Evolutionary conservation across 441 rosid genomes (phyloP), one percentile per base, ranked within the genome.

Genomic region (Manihot esculenta): DNA sequence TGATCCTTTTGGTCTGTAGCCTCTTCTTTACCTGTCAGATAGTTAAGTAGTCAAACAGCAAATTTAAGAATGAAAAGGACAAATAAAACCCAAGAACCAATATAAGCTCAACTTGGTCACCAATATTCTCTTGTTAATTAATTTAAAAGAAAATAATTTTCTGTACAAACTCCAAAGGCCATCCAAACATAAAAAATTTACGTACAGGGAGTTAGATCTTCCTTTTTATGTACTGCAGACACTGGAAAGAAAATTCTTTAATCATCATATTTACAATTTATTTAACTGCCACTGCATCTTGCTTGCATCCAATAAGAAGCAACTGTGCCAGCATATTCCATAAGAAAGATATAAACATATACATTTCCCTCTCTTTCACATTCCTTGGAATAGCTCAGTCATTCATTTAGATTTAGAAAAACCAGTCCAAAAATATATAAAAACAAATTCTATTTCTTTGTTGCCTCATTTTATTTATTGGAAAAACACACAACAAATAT

Each of bases 21-120:
- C 48, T 77, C 87, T 73, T 79, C 87, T 73, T 77, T 77, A 76
- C 87, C 96, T 86, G 83, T 58, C 63, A 85, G 57, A 45, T 66
- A 60, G 64, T 56, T 41, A 47, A 79, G 66, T 27, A 79, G 77
- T 79, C 78, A 81, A 75, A 62, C 20, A 72, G 49, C 51, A 42
- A 67, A 76, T 15, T 18, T 58, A 55, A 49, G 13, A 30, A 48
- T 27, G 9, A 72, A 54, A 70, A 38, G 41, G 35, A 63, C 23
- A 65, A 7, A 61, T 55, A 45, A 64, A 63, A 59, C 42, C 68
- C 33, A 50, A 51, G 20, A 61, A 60, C 26, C 58, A 49, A 53
- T 49, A 54, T 47, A 51, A 61, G 72, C 50, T 62, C 67, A 77
- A 62, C 44, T 63, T 23, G 18, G 56, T 59, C 47, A 62, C 27